Base-by-base conservation (phyloP, 2,329 filamentous ascomycete genomes). In the Acephala macrosclerotiorum region DNA sequence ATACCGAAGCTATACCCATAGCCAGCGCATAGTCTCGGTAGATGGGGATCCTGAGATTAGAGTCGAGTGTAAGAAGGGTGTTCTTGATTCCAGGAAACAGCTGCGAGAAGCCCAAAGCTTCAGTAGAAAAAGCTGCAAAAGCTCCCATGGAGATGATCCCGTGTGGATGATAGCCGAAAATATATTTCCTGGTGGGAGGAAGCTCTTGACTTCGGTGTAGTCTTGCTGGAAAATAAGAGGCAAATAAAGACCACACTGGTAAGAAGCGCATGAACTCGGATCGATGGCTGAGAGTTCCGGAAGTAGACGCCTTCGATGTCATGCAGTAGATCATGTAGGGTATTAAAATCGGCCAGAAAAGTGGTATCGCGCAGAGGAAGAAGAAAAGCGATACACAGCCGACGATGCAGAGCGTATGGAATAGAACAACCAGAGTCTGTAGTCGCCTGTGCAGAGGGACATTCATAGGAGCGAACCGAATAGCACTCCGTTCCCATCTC, bases 71-170 rank as follows among this genome's bases (percentile, higher is more conserved):
- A 38, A 98, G 83, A 25, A 98, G 82, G 8, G 92, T 94, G 79
- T 98, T 98, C 55, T 92, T 97, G 78, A 99, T 97, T 66, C 94
- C 95, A 0, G 96, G 96, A 74, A 97, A 99, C 67, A 97, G 87
- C 63, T 92, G 88, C 0, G 87, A 85, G 78, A 97, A 98, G 0
- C 93, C 93, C 0, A 97, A 84, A 0, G 93, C 93, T 73, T 97
- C 94, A 0, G 95, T 98, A 3, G 86, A 92, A 75, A 98, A 98
- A 5, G 94, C 92, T 5, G 89, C 92, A 81, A 95, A 97, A 0
- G 94, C 95, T n/a, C 95, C 96, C 73, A 97, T 93, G 5, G 92
- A 96, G 75, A 99, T 97, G 78, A 99, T 98, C 26, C 96, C 95
- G 76, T 99, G 96, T 0, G 96, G 96, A 74, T 98, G 96, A 78